These are phyloP conservation scores for Nannizziopsis arthrosporioides DNA, from an alignment of 2,329 filamentous ascomycete genomes.

Conservation along the genomic window DNA sequence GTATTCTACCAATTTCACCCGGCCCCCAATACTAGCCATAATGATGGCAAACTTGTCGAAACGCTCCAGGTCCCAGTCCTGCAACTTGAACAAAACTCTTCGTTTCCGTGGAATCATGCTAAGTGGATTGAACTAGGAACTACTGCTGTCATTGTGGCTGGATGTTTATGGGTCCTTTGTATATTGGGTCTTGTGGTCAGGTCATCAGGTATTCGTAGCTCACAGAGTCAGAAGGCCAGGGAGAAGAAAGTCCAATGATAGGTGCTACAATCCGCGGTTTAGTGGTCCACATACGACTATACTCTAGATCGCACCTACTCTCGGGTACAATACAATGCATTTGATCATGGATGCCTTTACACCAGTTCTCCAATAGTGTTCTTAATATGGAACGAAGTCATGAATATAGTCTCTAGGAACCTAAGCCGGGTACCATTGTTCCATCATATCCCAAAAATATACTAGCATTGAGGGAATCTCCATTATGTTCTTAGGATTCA, in stretches of 20 bases:
- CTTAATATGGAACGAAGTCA: too few relatives aligned
- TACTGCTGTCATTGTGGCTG: conserved; percentile 46
- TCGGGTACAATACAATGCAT: too few relatives aligned
- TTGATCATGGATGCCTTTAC: too few relatives aligned
- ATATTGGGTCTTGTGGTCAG: conserved; percentile 37
- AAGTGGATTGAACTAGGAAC: conserved; percentile 44
- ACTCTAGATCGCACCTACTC: too few relatives aligned
- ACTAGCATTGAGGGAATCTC: too few relatives aligned
- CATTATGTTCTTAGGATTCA: too few relatives aligned
- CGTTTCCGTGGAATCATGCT: conserved; percentile 30
- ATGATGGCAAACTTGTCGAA: conserved; percentile 38
- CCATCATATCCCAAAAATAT: too few relatives aligned
- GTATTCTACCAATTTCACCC: conserved; percentile 71
- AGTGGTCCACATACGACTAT: too few relatives aligned
- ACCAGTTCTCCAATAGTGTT: too few relatives aligned
- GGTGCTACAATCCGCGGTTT: too few relatives aligned
- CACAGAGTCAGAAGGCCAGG: background rate
- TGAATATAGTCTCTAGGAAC: too few relatives aligned
- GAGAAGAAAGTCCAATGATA: conserved; percentile 4
- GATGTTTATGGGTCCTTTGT: conserved; percentile 60
- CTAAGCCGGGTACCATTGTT: too few relatives aligned
- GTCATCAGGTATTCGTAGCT: background rate
- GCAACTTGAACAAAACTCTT: conserved; percentile 38
- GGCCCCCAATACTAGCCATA: conserved; percentile 19
- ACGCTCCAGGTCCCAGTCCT: conserved; percentile 55